Evolutionary conservation across 176 grass and related monocot species (phyloP).

Genomic region (Poa pratensis): DNA sequence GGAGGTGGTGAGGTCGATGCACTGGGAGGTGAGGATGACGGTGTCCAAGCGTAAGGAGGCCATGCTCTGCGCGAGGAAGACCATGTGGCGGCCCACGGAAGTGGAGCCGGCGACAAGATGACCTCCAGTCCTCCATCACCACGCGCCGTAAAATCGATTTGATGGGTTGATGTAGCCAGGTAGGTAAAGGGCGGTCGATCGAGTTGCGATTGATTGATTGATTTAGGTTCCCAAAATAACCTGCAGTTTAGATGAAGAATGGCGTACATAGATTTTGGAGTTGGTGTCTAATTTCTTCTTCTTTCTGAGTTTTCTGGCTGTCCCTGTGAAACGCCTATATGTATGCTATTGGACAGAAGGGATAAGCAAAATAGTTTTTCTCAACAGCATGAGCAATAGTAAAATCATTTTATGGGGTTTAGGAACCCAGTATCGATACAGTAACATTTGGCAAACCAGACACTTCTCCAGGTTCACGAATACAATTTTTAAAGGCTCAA

Average conservation of each 20-base stretch:
- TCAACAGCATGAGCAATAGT: too few species aligned
- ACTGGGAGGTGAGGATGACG: constrained; percentile 81
- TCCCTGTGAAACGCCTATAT: neutral
- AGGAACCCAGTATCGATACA: too few species aligned
- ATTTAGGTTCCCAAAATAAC: constrained; percentile 2
- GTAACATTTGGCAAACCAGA: too few species aligned
- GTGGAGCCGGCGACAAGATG: constrained; percentile 42
- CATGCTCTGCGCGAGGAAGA: constrained; percentile 83
- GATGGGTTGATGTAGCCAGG: neutral
- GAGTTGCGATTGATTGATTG: neutral
- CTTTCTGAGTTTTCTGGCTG: neutral
- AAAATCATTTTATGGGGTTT: too few species aligned
- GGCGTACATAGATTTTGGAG: constrained; percentile 1
- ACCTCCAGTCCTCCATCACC: neutral
- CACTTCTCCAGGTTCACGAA: too few species aligned
- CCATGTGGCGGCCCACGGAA: constrained; percentile 75
- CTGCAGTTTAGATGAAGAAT: neutral
- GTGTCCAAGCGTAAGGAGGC: constrained; percentile 68
- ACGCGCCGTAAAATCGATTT: neutral
- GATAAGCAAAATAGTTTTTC: too few species aligned
- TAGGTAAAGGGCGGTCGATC: neutral
- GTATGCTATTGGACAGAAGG: neutral
- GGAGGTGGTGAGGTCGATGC: constrained; percentile 71
- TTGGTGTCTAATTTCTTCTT: neutral
- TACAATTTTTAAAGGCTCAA: neutral